phyloP scores from a whole-genome alignment of 164 flowering plant species.

The Stephania yunnanensis region DNA sequence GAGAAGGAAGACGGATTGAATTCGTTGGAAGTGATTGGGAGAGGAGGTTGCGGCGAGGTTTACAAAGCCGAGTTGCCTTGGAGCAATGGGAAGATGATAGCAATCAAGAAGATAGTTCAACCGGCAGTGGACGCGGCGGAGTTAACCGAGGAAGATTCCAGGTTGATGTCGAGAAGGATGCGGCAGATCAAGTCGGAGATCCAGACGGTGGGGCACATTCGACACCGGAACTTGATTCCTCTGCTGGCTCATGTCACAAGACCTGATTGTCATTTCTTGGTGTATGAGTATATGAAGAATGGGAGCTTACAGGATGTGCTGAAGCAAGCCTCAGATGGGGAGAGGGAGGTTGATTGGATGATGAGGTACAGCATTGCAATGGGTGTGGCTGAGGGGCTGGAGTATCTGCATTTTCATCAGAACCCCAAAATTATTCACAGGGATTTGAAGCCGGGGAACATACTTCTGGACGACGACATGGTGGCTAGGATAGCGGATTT shows the following conservation, averaged over 20 bases:
- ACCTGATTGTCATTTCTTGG: constrained; percentile 67
- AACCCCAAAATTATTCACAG: constrained; percentile 76
- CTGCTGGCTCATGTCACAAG: constrained; percentile 62
- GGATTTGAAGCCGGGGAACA: constrained; percentile 82
- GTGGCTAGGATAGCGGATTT: constrained; percentile 90
- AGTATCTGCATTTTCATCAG: constrained; percentile 67
- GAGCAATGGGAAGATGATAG: constrained; percentile 53
- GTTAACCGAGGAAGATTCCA: constrained; percentile 55
- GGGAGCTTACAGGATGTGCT: constrained; percentile 79
- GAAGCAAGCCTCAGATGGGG: constrained; percentile 37
- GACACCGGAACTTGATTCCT: constrained; percentile 77
- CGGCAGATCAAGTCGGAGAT: constrained; percentile 81
- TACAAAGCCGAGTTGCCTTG: constrained; percentile 65
- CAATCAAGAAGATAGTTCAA: constrained; percentile 67
- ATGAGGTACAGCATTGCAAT: constrained; percentile 51
- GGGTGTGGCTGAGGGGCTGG: constrained; percentile 78
- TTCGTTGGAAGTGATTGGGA: constrained; percentile 54
- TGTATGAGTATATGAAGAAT: constrained; percentile 88
- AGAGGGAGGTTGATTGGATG: constrained; percentile 57
- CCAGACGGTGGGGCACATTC: constrained; percentile 62
- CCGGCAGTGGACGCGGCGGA: constrained; percentile 44
- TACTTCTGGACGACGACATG: constrained; percentile 80
- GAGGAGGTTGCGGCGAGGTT: constrained; percentile 87
- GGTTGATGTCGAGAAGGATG: constrained; percentile 52
- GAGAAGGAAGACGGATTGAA: constrained; percentile 66